These are phyloP conservation scores for Pichia sp. DNA, from an alignment of 1,139 yeast species.

Conservation along the genomic window DNA sequence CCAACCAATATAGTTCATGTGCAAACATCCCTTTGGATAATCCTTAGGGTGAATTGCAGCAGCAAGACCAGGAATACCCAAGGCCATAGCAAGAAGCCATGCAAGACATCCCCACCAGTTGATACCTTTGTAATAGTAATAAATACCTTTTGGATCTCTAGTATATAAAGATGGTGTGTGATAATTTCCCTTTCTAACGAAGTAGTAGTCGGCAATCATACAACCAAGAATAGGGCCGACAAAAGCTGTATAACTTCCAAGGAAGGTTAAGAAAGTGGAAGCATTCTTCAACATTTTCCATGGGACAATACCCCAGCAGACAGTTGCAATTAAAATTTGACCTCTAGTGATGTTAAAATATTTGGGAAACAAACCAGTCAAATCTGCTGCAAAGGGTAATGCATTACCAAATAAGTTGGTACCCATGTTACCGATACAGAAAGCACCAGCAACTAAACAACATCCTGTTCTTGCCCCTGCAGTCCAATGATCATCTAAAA, in stretches of 20 bases:
- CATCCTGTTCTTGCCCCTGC: constrained; percentile 40
- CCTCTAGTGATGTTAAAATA: constrained; percentile 75
- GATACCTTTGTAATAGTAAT: constrained; percentile 29
- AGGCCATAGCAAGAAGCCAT: constrained; percentile 12
- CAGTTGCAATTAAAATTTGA: constrained; percentile 64
- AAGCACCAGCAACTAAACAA: constrained; percentile 40
- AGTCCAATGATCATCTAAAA: constrained; percentile 28
- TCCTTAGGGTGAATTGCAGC: constrained; percentile 11
- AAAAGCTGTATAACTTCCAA: constrained; percentile 12
- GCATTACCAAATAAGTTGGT: constrained; percentile 45
- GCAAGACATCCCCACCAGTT: constrained; percentile 15
- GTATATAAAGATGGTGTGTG: constrained; percentile 29
- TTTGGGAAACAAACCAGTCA: constrained; percentile 71
- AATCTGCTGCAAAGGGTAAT: constrained; percentile 54
- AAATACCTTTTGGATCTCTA: constrained; percentile 24
- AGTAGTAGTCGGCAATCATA: constrained; percentile 29
- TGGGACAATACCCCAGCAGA: constrained; percentile 75
- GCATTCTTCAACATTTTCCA: constrained; percentile 49
- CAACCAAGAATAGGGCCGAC: constrained; percentile 31
- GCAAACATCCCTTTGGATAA: constrained; percentile 10
- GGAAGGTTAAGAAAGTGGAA: constrained; percentile 52
- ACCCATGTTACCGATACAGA: constrained; percentile 40
- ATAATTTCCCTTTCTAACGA: constrained; percentile 27
- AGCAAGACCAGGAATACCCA: constrained; percentile 16
- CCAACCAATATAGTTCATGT: constrained; percentile 16